Evolutionary conservation across 2,329 filamentous ascomycete genomes (phyloP), one percentile per base, ranked within the genome.

Genomic region (Coleophoma crateriformis): DNA sequence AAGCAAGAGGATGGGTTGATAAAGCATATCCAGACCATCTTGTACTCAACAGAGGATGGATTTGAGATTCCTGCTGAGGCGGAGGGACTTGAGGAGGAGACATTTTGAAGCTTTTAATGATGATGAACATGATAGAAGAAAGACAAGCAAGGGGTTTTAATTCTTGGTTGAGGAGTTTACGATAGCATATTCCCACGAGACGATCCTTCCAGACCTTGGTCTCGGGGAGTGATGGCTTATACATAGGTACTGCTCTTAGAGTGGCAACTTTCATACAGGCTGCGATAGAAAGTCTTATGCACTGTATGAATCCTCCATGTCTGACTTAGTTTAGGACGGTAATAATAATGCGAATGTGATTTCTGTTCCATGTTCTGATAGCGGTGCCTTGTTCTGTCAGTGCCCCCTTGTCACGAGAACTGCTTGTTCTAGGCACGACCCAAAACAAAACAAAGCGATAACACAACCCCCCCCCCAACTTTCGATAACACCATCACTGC

Each of bases 11-110:
- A 90, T 54, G 86, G 90, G 14, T 76, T 99, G 55, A 81, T 97
- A 68, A 96, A 96, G 81, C 85, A 92, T 68, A 96, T 99, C 69
- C 94, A 99, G 75, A 84, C 82, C 33, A 97, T 97, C 66, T 78
- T 99, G 56, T 99, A 99, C 78, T 96, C 90, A 54, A 99, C 94
- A 54, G 94, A 99, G 78, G 84, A 88, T 60, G 84, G 86, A 33
- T 95, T 95, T 63, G 90, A 95, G 75, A 95, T 96, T 62, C 90
- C 90, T 6, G 83, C 84, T 45, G 88, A 94, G 67, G 58, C 54
- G 11, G 63, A 90, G 62, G 81, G 71, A 15, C 69, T 82, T 51
- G 85, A 84, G 57, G 88, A 91, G 66, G 88, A 94, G 79, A 90
- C 87, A 48, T 90, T 90, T 63, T 90, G 63, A 54, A 59, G 52